Evolutionary conservation across 78 protist genomes (phyloP), one percentile per base, ranked within the genome.

Genomic region (Anaeramoeba flamelloides): DNA sequence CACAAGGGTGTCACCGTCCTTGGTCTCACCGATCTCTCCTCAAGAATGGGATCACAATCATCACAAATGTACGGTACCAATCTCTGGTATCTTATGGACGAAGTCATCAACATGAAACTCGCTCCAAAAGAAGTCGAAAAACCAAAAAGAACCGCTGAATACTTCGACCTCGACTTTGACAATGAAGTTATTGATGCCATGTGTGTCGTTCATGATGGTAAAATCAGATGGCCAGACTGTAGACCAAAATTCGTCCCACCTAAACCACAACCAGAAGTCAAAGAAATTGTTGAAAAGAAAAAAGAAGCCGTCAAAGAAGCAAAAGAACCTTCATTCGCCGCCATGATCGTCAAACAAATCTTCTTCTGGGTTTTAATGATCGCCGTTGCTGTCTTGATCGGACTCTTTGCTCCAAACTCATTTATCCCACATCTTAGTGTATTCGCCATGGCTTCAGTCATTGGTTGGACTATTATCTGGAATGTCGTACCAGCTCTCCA

Each of bases 401-500:
- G 74, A 1, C 2, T 38, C 22, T 1, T 78, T 26, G 40, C 75
- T 65, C 32, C 69, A 1, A 33, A 69, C 84, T 38, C 81, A 77
- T 3, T 84, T 75, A 36, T 77, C 76, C 37, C 0, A 76, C 81
- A 79, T 81, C 33, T 90, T 34, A 41, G 88, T 69, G 87, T 90
- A 81, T 92, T 96, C 76, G 84, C 89, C 0, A 80, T 96, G 53
- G 85, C 98, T 69, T 38, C 65, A 1, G 37, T 33, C 53, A 75
- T 84, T 37, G 86, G 86, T 34, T 34, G 3, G 85, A 37, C 36
- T 39, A 77, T 84, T 38, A 78, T 96, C 32, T 91, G 98, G 95
- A 92, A 91, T 38, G 99, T 97, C 4, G 81, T 91, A 74, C 97
- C 95, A 22, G 90, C 98, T 0, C 96, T 97, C 17, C 99, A 97